Evolutionary conservation across 257 asterid genomes (phyloP), one percentile per base, ranked within the genome.

Genomic region (Fraxinus americana): DNA sequence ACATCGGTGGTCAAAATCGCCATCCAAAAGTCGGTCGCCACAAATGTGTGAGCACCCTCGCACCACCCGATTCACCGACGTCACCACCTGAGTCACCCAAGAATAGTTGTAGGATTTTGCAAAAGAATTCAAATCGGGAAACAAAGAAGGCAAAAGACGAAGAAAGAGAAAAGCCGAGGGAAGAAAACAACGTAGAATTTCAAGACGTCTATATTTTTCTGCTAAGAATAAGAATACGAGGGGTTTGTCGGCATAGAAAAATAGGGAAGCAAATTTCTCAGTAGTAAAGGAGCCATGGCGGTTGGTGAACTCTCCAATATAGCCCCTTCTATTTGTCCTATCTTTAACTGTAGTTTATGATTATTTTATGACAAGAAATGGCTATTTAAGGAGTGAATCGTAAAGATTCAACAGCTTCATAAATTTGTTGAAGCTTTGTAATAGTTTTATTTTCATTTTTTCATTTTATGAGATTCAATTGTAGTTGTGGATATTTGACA

Each of bases 21-120:
- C 36, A 34, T 34, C 36, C 36, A 34, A 34, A 34, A 5, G 36
- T 5, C 36, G 36, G 36, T 34, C 0, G 36, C 36, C 36, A 78
- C 30, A 94, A 80, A 74, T 94, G 98, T 1, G 94, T 85, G 0
- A 92, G 91, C 3, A 97, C 96, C 84, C 99, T 83, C 0, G 88
- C 87, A 32, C 91, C 92, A 12, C 95, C 94, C 21, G 93, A 85
- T 32, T 39, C 83, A 3, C 80, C 83, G 34, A 11, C 87, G 4
- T 77, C 84, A 17, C 78, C 87, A 23, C 32, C 75, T 1, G 3
- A 82, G 9, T 73, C 32, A 21, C 68, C 29, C 5, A 68, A 50
- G 79, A 34, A 71, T 73, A 74, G 34, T 67, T 32, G 25, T 29
- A 72, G 65, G 81, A 70, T 43, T 85, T 77, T 1, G 23, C 72